These are phyloP conservation scores for Mycena sp. DNA, from an alignment of 1,284 basidiomycete genomes.

Conservation along the genomic window DNA sequence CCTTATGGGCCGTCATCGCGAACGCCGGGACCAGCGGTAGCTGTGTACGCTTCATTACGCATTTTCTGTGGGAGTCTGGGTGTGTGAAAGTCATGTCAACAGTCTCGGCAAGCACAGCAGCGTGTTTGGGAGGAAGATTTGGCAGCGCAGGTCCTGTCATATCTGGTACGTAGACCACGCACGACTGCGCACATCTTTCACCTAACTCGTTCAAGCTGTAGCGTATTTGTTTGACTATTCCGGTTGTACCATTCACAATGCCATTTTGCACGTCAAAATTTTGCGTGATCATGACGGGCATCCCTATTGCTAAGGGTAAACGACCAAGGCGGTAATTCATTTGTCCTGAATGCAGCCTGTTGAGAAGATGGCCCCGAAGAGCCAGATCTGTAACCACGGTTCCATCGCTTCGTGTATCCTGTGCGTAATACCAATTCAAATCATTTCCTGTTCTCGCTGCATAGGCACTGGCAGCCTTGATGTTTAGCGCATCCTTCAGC, in stretches of 20 bases:
- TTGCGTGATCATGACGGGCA: too few relatives aligned
- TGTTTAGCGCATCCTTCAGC: not conserved
- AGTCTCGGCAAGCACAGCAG: too few relatives aligned
- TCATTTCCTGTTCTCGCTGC: not conserved
- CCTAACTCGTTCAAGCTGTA: too few relatives aligned
- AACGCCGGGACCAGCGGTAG: not conserved
- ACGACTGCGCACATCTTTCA: too few relatives aligned
- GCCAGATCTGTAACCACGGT: slow-evolving; percentile 14
- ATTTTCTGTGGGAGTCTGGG: too few relatives aligned
- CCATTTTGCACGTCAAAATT: slow-evolving; percentile 32
- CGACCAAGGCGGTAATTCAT: not conserved
- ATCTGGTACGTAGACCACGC: too few relatives aligned
- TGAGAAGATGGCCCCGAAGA: not conserved
- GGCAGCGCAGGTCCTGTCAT: too few relatives aligned
- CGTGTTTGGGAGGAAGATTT: too few relatives aligned
- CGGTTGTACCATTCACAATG: slow-evolving; percentile 31
- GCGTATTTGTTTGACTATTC: too few relatives aligned
- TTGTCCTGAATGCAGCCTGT: not conserved
- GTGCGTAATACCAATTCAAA: not conserved
- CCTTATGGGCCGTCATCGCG: slow-evolving; percentile 6
- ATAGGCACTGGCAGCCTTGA: not conserved
- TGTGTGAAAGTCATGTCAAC: too few relatives aligned
- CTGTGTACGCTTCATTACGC: slow-evolving; percentile 1
- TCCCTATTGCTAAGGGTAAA: too few relatives aligned
- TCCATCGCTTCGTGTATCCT: slow-evolving; percentile 35